Evolutionary conservation across 140 eudicot genomes (phyloP).

Genomic region (Erigeron philadelphicus): DNA sequence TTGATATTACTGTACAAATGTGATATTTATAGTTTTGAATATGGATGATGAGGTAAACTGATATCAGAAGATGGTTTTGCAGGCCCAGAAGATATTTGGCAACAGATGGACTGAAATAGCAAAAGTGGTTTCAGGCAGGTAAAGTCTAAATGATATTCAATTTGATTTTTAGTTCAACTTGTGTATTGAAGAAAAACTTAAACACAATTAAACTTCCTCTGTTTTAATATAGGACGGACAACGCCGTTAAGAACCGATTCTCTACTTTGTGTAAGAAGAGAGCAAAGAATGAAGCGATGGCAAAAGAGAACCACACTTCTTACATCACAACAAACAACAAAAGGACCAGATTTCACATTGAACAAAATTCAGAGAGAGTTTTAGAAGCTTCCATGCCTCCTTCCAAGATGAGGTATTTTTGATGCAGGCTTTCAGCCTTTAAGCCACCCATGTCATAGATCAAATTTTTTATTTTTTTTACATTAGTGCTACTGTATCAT

Average conservation of each 20-base stretch:
- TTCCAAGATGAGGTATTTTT: constrained; percentile 64
- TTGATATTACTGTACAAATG: background rate
- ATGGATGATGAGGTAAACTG: constrained; percentile 16
- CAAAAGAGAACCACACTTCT: constrained; percentile 63
- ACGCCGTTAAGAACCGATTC: constrained; percentile 96
- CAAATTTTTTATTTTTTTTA: constrained; percentile 16
- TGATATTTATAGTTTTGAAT: background rate
- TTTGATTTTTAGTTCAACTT: background rate
- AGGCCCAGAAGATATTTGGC: constrained; percentile 97
- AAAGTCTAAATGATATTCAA: constrained; percentile 24
- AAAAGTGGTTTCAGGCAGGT: constrained; percentile 99
- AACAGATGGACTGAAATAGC: constrained; percentile 99
- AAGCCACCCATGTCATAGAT: background rate
- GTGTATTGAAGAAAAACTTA: background rate
- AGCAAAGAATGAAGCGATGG: constrained; percentile 84
- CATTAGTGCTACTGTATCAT: constrained; percentile 22
- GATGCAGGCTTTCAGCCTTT: background rate
- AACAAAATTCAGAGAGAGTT: constrained; percentile 35
- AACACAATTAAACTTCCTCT: constrained; percentile 6
- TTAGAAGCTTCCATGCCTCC: constrained; percentile 44
- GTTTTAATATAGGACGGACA: constrained; percentile 65
- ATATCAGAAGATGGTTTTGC: constrained; percentile 24
- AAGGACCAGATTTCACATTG: constrained; percentile 57
- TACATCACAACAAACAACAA: constrained; percentile 63
- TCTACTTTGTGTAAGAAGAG: constrained; percentile 92